These are phyloP conservation scores for Colletotrichum cereale DNA, from an alignment of 2,329 filamentous ascomycete species.

Conservation along the genomic window DNA sequence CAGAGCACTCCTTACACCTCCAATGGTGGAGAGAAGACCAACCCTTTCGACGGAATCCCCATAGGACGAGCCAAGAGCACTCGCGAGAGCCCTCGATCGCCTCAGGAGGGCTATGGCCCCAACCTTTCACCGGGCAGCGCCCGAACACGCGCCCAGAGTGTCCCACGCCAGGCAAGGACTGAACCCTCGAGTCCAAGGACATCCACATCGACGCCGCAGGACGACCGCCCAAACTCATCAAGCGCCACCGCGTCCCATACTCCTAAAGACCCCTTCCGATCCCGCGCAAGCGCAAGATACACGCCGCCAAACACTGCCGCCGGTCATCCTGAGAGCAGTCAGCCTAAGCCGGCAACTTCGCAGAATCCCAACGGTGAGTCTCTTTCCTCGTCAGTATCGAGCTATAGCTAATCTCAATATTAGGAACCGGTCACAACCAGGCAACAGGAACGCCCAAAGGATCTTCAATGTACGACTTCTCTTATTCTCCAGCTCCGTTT, in stretches of 20 bases:
- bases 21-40: constrained; percentile 69
- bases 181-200: constrained; percentile 34
- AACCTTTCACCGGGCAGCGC: constrained; percentile 42
- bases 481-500: constrained; percentile 35
- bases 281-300: constrained; percentile 40
- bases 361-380: not conserved
- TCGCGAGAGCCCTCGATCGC: constrained; percentile 51
- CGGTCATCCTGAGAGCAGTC: constrained; percentile 14
- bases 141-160: constrained; percentile 50
- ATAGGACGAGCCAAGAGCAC: constrained; percentile 62
- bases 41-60: constrained; percentile 64
- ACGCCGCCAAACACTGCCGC: constrained; percentile 35
- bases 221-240: constrained; percentile 32
- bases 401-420: constrained; percentile 5
- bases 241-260: constrained; percentile 30
- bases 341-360: constrained; percentile 15
- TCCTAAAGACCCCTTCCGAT: constrained; percentile 38
- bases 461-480: constrained; percentile 62
- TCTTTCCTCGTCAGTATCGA: no score
- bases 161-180: constrained; percentile 42
- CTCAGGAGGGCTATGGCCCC: constrained; percentile 41
- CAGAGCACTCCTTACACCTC: constrained; percentile 69
- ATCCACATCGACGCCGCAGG: constrained; percentile 32
- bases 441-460: constrained; percentile 46
- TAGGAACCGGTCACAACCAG: constrained; percentile 11